phyloP scores from a whole-genome alignment of 495 filamentous ascomycete species.

The Aspergillus conjunctus region DNA sequence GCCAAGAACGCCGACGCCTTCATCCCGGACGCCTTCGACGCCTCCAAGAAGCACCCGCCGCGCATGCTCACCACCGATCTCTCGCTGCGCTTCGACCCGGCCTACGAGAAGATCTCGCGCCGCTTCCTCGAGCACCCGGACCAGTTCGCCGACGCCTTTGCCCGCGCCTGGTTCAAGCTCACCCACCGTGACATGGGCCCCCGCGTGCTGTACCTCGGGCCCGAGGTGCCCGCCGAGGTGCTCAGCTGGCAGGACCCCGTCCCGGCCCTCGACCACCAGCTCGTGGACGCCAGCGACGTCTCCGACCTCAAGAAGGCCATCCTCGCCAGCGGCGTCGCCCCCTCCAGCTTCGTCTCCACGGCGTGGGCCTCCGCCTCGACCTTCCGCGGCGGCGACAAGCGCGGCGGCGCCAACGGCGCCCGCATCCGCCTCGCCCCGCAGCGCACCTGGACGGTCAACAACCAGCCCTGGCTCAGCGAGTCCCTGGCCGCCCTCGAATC shows the following conservation, averaged over 20 bases:
- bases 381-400: constrained; percentile 76
- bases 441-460: constrained; percentile 69
- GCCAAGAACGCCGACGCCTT: constrained; percentile 64
- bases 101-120: constrained; percentile 72
- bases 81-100: constrained; percentile 66
- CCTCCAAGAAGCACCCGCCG: constrained; percentile 65
- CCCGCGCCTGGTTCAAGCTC: constrained; percentile 77
- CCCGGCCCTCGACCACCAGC: constrained; percentile 54
- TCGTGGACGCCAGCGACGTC: constrained; percentile 61
- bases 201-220: constrained; percentile 65
- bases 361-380: constrained; percentile 72
- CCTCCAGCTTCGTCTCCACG: constrained; percentile 57
- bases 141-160: constrained; percentile 65
- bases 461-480: constrained; percentile 58
- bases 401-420: constrained; percentile 73
- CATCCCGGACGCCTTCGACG: constrained; percentile 69
- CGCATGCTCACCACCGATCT: constrained; percentile 72
- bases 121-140: constrained; percentile 65
- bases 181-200: constrained; percentile 75
- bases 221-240: constrained; percentile 65
- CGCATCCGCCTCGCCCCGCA: constrained; percentile 72
- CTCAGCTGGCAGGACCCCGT: constrained; percentile 69
- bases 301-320: constrained; percentile 65
- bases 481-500: constrained; percentile 59
- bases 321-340: constrained; percentile 55